Conservation (phyloP, 148 eudicot genomes). For the Rhododendron ferrugineum region DNA sequence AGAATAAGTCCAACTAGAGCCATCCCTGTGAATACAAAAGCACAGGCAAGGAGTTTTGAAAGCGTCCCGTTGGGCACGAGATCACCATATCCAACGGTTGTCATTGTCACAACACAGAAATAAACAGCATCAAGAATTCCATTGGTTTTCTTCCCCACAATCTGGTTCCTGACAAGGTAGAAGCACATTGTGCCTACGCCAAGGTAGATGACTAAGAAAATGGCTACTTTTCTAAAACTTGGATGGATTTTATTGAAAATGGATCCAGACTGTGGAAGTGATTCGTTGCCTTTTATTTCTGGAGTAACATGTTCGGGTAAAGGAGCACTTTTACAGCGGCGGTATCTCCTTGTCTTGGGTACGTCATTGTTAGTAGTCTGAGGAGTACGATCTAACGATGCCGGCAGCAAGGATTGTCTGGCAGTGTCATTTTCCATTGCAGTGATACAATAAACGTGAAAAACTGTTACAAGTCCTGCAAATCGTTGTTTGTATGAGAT, state of each 20-base stretch:
- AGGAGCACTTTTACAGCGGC: conserved; percentile 67
- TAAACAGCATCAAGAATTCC: conserved; percentile 75
- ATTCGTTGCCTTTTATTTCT: conserved; percentile 19
- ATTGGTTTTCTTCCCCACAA: conserved; percentile 55
- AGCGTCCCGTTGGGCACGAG: conserved; percentile 50
- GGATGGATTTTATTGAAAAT: conserved; percentile 42
- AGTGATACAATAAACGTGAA: neutral
- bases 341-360: conserved; percentile 39
- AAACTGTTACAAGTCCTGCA: conserved; percentile 6
- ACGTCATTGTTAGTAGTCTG: conserved; percentile 10
- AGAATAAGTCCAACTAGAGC: conserved; percentile 54
- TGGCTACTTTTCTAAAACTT: conserved; percentile 40
- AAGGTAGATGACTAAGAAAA: conserved; percentile 41
- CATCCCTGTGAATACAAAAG: conserved; percentile 81
- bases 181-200: conserved; percentile 52
- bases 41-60: conserved; percentile 80
- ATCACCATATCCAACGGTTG: conserved; percentile 94
- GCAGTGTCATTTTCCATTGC: conserved; percentile 14
- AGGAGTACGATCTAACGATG: conserved; percentile 15
- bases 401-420: conserved; percentile 24
- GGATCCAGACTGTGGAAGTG: conserved; percentile 26
- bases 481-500: neutral
- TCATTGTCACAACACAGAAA: conserved; percentile 87
- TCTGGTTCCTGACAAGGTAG: conserved; percentile 49
- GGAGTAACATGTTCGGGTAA: conserved; percentile 25